Percentiles rank a stretch among this genome's conserved stretches.
Evolutionary conservation across 129 eudicot species (phyloP).

Genomic region (Flaveria bidentis): DNA sequence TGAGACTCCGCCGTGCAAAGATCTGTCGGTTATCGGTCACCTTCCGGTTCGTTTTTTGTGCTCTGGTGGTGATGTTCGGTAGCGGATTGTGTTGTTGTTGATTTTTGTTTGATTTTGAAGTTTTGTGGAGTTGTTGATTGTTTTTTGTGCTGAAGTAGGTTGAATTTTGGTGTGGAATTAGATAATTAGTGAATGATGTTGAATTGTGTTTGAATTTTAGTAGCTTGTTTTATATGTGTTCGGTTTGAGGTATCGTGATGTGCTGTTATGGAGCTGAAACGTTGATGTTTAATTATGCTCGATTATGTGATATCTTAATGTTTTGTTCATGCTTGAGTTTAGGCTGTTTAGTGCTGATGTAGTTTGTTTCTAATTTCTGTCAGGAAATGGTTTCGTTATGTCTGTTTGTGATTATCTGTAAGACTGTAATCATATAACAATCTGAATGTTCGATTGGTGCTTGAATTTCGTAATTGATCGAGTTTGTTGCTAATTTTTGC

Average conservation of each 20-base stretch:
- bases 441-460: neutral
- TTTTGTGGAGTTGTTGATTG: neutral
- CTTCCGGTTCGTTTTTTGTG: constrained; percentile 65
- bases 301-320: neutral
- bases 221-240: neutral
- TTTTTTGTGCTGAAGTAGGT: neutral
- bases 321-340: neutral
- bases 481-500: neutral
- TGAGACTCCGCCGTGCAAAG: constrained; percentile 70
- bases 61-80: neutral
- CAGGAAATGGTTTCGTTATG: neutral
- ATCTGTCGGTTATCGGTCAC: constrained; percentile 69
- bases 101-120: constrained; percentile 8
- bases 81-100: neutral
- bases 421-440: no score
- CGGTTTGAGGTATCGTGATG: neutral
- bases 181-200: neutral
- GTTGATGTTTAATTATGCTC: neutral
- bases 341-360: no score
- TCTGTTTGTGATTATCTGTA: neutral
- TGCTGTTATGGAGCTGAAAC: neutral
- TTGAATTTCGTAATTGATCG: neutral
- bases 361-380: neutral
- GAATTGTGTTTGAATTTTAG: neutral
- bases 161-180: neutral